Conservation (phyloP, 495 filamentous ascomycete genomes). For the Aspergillus olivimuriae region DNA sequence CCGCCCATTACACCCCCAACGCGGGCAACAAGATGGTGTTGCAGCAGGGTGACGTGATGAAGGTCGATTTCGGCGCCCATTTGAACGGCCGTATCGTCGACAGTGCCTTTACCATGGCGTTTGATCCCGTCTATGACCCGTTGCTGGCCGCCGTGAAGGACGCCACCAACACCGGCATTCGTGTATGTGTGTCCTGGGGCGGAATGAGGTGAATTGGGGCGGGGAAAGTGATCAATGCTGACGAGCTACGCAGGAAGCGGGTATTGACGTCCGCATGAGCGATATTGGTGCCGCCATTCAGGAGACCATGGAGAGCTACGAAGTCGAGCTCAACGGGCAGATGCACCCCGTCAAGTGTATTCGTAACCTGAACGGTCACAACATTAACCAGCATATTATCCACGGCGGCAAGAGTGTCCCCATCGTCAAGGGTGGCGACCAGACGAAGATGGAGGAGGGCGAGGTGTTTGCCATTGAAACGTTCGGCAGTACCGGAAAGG, state of each 20-base stretch:
- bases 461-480: constrained; percentile 93
- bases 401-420: constrained; percentile 87
- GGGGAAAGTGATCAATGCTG: too few species aligned
- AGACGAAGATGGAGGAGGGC: constrained; percentile 91
- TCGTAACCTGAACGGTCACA: constrained; percentile 84
- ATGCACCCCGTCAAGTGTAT: constrained; percentile 80
- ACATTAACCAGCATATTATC: constrained; percentile 78
- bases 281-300: constrained; percentile 75
- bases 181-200: constrained; percentile 26
- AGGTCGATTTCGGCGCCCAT: constrained; percentile 88
- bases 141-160: constrained; percentile 76
- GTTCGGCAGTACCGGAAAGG: constrained; percentile 88
- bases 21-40: constrained; percentile 82
- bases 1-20: constrained; percentile 87
- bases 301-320: constrained; percentile 86
- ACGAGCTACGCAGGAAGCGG: constrained; percentile 72
- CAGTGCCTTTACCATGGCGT: constrained; percentile 86
- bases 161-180: constrained; percentile 82
- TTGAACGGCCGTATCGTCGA: constrained; percentile 89
- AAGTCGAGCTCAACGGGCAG: constrained; percentile 69
- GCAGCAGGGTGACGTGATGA: constrained; percentile 81
- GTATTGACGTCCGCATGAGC: constrained; percentile 72
- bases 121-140: constrained; percentile 79
- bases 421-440: constrained; percentile 73
- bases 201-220: too few species aligned